Conservation (phyloP, 495 filamentous ascomycete genomes). For the Xylaria grammica region DNA sequence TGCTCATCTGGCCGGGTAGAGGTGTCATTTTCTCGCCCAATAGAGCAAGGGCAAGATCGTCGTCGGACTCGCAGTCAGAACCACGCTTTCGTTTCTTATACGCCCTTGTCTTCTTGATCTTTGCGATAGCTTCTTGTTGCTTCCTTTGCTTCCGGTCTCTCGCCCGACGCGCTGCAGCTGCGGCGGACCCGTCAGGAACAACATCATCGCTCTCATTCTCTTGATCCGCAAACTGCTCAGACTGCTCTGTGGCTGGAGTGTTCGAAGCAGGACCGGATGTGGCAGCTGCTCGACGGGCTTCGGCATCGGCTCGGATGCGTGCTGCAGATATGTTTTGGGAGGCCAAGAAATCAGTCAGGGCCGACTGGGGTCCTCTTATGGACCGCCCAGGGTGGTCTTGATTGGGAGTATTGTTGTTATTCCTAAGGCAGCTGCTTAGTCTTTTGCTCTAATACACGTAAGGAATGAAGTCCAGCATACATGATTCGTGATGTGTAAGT, state of each 20-base stretch:
- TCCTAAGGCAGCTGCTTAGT: constrained; percentile 10
- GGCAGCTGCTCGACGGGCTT: constrained; percentile 56
- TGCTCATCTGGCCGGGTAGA: constrained; percentile 82
- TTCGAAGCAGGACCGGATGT: constrained; percentile 22
- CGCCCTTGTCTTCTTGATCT: constrained; percentile 80
- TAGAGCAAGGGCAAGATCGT: constrained; percentile 58
- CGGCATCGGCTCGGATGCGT: constrained; percentile 71
- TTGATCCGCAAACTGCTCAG: constrained; percentile 25
- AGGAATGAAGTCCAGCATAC: neutral
- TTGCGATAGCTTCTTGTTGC: constrained; percentile 67
- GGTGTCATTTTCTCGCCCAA: constrained; percentile 68
- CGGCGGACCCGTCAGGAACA: neutral
- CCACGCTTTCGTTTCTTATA: constrained; percentile 69
- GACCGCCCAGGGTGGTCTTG: neutral
- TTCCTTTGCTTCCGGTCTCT: constrained; percentile 55
- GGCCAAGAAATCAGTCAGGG: constrained; percentile 82
- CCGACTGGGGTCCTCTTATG: constrained; percentile 59
- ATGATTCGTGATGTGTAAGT: neutral
- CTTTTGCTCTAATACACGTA: neutral
- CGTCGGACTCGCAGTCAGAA: constrained; percentile 53
- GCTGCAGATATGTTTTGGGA: constrained; percentile 89
- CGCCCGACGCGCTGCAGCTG: constrained; percentile 34
- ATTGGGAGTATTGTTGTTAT: constrained; percentile 5
- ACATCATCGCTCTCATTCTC: constrained; percentile 39
- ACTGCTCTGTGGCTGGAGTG: constrained; percentile 21